Evolutionary conservation across 1,284 basidiomycete species (phyloP).

Genomic region (Rhodotorula glutinis): DNA sequence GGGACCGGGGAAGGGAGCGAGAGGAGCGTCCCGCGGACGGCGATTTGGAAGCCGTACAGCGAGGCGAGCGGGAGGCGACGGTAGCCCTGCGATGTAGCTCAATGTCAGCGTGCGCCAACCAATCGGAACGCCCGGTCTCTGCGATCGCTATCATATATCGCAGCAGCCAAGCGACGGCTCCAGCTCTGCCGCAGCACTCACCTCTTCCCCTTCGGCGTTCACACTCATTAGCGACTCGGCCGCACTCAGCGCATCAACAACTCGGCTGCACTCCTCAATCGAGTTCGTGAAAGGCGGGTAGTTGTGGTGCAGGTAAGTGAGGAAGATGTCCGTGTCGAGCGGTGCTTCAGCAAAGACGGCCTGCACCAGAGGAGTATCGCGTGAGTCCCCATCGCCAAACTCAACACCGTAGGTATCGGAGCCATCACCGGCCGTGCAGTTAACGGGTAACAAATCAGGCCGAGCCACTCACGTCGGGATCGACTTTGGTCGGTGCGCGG

Average conservation of each 20-base stretch:
- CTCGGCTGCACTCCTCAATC: slow-evolving; percentile 67
- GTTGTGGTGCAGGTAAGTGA: slow-evolving; percentile 90
- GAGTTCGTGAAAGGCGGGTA: slow-evolving; percentile 76
- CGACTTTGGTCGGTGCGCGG: slow-evolving; percentile 61
- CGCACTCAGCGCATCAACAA: slow-evolving; percentile 76
- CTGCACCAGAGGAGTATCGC: slow-evolving; percentile 50
- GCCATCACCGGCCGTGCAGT: neutral
- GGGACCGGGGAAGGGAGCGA: slow-evolving; percentile 80
- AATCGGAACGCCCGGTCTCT: too few species aligned
- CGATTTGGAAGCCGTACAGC: slow-evolving; percentile 71
- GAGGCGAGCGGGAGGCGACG: slow-evolving; percentile 29
- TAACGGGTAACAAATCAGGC: too few species aligned
- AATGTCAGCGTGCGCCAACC: neutral
- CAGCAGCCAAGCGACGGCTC: too few species aligned
- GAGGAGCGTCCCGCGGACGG: slow-evolving; percentile 73
- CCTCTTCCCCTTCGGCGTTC: slow-evolving; percentile 58
- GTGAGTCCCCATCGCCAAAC: neutral
- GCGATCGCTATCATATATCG: too few species aligned
- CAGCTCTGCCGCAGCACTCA: slow-evolving; percentile 52
- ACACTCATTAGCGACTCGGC: slow-evolving; percentile 61
- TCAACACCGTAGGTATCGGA: neutral
- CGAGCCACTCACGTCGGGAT: slow-evolving; percentile 65
- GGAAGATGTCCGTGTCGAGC: slow-evolving; percentile 82
- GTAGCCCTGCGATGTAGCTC: slow-evolving; percentile 15
- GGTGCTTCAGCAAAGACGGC: slow-evolving; percentile 77